Percentiles rank a stretch among this genome's conserved stretches.
phyloP scores from a whole-genome alignment of 192 early-diverging fungal genomes.

The Polychytrium aggregatum region DNA sequence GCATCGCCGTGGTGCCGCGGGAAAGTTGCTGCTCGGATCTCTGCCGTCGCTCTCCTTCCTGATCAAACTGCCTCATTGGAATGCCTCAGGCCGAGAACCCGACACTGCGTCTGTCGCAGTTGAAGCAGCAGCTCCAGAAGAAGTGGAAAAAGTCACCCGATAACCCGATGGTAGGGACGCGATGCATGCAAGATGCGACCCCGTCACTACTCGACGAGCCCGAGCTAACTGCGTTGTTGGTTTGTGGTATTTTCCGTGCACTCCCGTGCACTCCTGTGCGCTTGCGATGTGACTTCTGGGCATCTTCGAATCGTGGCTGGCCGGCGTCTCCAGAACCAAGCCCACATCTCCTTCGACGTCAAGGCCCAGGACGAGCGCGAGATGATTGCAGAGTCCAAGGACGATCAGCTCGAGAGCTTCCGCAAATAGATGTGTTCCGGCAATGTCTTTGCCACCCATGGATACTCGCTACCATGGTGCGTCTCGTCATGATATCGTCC shows the following conservation, averaged over 20 bases:
- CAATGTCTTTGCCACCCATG: too few species aligned
- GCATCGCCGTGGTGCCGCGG: too few species aligned
- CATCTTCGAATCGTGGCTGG: too few species aligned
- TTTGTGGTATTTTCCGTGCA: not conserved
- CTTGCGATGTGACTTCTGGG: slow-evolving; percentile 1
- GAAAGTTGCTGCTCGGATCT: too few species aligned
- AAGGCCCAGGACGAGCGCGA: slow-evolving; percentile 45
- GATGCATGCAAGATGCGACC: not conserved
- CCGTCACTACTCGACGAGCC: not conserved
- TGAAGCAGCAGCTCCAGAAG: slow-evolving; percentile 65
- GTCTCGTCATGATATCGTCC: too few species aligned
- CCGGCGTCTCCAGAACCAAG: slow-evolving; percentile 71
- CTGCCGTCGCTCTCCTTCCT: too few species aligned
- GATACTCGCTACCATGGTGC: too few species aligned
- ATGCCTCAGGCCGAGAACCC: slow-evolving; percentile 63
- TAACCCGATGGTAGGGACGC: slow-evolving; percentile 24
- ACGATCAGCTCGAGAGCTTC: slow-evolving; percentile 40
- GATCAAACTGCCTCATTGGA: too few species aligned
- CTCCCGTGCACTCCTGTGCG: not conserved
- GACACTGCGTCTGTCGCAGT: slow-evolving; percentile 53
- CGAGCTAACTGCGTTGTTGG: slow-evolving; percentile 4
- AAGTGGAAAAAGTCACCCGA: slow-evolving; percentile 66
- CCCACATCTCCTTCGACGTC: slow-evolving; percentile 60
- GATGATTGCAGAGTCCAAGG: slow-evolving; percentile 30
- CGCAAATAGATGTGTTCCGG: too few species aligned